These are phyloP conservation scores for Blastobotrys serpentis DNA, from an alignment of 1,139 yeast species.

Conservation along the genomic window DNA sequence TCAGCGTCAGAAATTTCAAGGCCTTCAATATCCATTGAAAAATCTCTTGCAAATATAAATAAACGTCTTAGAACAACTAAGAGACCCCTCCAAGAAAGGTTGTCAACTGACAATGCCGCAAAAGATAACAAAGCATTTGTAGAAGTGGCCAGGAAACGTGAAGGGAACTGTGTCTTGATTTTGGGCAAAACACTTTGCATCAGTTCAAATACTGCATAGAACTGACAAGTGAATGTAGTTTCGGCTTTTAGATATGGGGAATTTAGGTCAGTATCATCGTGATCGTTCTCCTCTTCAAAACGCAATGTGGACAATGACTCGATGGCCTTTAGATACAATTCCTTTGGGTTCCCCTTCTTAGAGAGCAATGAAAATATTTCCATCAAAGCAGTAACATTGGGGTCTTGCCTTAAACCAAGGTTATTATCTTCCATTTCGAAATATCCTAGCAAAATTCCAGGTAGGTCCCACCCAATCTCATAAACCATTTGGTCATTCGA, in stretches of 20 bases:
- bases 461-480: constrained; percentile 89
- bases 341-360: constrained; percentile 72
- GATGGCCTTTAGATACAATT: constrained; percentile 64
- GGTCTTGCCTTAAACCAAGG: constrained; percentile 21
- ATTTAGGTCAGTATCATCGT: constrained; percentile 11
- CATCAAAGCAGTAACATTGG: constrained; percentile 39
- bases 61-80: constrained; percentile 58
- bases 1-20: constrained; percentile 41
- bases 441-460: constrained; percentile 52
- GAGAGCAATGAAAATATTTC: constrained; percentile 61
- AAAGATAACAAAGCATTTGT: constrained; percentile 55
- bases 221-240: constrained; percentile 49
- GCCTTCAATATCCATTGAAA: constrained; percentile 41
- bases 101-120: constrained; percentile 43
- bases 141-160: constrained; percentile 70
- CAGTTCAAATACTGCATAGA: constrained; percentile 64
- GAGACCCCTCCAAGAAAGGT: constrained; percentile 36
- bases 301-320: constrained; percentile 52
- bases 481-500: constrained; percentile 47
- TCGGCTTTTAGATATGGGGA: constrained; percentile 1
- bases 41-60: constrained; percentile 66
- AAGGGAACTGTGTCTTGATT: constrained; percentile 68
- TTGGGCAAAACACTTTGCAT: constrained; percentile 52
- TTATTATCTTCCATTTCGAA: constrained; percentile 28
- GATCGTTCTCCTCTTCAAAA: constrained; percentile 22